Evolutionary conservation across 2,329 filamentous ascomycete genomes (phyloP).

Genomic region (Dactylellina cionopaga): DNA sequence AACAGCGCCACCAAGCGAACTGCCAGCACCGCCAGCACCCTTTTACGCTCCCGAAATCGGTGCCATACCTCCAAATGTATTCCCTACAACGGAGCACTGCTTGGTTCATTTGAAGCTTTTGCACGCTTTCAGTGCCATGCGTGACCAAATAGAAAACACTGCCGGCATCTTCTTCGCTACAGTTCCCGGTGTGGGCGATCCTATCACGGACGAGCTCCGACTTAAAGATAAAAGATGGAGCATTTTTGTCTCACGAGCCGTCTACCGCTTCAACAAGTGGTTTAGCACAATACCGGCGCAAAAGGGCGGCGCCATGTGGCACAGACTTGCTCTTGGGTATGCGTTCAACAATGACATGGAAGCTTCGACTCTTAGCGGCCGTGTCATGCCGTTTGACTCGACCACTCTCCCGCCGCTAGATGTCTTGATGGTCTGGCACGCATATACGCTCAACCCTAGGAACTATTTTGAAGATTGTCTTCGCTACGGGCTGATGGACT

Average conservation of each 20-base stretch:
- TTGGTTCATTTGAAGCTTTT: conserved; percentile 43
- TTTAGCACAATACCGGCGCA: conserved; percentile 30
- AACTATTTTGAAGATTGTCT: conserved; percentile 79
- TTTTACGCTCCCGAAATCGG: conserved; percentile 23
- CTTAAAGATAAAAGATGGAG: conserved; percentile 52
- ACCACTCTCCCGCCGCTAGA: conserved; percentile 63
- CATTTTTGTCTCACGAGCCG: conserved; percentile 43
- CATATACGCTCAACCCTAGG: conserved; percentile 80
- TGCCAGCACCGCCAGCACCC: not conserved
- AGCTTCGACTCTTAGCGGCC: conserved; percentile 8
- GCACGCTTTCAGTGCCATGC: conserved; percentile 46
- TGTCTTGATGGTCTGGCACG: conserved; percentile 81
- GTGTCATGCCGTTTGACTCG: conserved; percentile 28
- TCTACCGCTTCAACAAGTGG: conserved; percentile 49
- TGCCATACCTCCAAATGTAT: conserved; percentile 15
- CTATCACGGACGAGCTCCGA: conserved; percentile 33
- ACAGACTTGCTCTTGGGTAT: conserved; percentile 13
- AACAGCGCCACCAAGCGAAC: not conserved
- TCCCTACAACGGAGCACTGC: conserved; percentile 30
- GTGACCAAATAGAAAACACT: conserved; percentile 31
- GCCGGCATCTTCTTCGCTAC: conserved; percentile 36
- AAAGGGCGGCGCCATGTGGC: conserved; percentile 15
- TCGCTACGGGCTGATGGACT: conserved; percentile 66
- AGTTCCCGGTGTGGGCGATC: conserved; percentile 27
- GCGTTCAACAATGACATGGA: conserved; percentile 40